These are phyloP conservation scores for Pythium graminicola DNA, from an alignment of 352 stramenopile genomes.

Conservation along the genomic window DNA sequence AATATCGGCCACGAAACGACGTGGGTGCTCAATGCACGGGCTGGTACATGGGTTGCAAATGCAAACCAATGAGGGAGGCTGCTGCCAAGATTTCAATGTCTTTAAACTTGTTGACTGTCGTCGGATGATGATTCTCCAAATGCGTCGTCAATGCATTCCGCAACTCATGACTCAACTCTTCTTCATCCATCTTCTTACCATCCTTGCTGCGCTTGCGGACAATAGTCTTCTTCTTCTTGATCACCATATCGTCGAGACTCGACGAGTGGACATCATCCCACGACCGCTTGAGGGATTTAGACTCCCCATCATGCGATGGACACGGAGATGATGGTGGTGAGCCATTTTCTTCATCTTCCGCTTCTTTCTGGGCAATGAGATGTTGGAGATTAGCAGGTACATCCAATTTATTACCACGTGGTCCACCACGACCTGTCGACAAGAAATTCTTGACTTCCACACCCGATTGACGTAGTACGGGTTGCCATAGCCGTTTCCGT, in stretches of 20 bases:
- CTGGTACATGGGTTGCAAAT: constrained; percentile 52
- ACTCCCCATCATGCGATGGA: constrained; percentile 12
- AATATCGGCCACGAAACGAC: background rate
- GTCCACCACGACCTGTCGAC: constrained; percentile 71
- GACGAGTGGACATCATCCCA: constrained; percentile 38
- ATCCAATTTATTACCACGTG: constrained; percentile 73
- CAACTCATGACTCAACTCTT: constrained; percentile 34
- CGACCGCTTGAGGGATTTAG: constrained; percentile 42
- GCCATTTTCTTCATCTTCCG: constrained; percentile 18
- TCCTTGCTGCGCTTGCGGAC: constrained; percentile 36
- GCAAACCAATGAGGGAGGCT: constrained; percentile 64
- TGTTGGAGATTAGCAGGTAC: constrained; percentile 55
- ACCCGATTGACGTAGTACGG: constrained; percentile 74
- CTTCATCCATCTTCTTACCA: constrained; percentile 10
- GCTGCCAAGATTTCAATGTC: constrained; percentile 74
- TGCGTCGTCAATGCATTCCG: constrained; percentile 23
- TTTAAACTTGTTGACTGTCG: constrained; percentile 37
- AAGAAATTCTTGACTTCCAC: constrained; percentile 89
- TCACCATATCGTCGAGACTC: background rate
- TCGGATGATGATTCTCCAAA: background rate
- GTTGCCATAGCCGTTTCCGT: constrained; percentile 83
- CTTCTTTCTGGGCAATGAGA: constrained; percentile 36
- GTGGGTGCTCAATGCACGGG: constrained; percentile 47
- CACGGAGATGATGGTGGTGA: constrained; percentile 18
- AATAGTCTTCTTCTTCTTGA: constrained; percentile 34